Conservation (phyloP, 164 flowering plant species). For the Hamamelis virginiana region DNA sequence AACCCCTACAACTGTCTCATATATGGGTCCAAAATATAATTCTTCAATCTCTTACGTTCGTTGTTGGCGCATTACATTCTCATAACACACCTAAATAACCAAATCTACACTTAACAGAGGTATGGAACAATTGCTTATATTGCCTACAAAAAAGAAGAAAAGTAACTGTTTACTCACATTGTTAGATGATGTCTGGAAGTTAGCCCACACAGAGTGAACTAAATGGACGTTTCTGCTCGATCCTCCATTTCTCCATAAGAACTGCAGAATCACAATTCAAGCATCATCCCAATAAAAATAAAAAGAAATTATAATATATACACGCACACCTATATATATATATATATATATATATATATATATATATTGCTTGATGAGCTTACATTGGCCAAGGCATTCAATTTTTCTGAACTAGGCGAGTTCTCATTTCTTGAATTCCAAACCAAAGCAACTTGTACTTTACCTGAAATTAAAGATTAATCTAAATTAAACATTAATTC, state of each 20-base stretch:
- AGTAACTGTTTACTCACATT: constrained; percentile 53
- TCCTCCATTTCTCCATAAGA: constrained; percentile 87
- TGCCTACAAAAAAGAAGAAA: background rate
- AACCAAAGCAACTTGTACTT: constrained; percentile 86
- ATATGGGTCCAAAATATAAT: background rate
- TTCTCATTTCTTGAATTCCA: constrained; percentile 94
- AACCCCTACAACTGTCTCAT: background rate
- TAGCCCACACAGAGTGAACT: constrained; percentile 94
- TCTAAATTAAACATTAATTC: too few relatives aligned
- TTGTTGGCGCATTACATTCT: background rate
- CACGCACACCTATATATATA: background rate
- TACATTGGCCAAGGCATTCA: constrained; percentile 75
- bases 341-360: too few relatives aligned
- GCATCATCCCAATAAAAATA: background rate
- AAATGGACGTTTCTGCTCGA: constrained; percentile 49
- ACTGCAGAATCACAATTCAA: constrained; percentile 41
- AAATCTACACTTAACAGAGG: background rate
- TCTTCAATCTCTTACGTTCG: too few relatives aligned
- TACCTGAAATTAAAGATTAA: constrained; percentile 56
- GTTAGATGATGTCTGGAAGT: constrained; percentile 86
- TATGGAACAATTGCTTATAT: background rate
- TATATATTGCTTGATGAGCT: constrained; percentile 15
- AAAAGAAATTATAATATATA: background rate
- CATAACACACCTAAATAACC: background rate
- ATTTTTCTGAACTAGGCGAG: constrained; percentile 57